Conservation (phyloP, 176 grass and related monocot species). For the Carex scoparia region DNA sequence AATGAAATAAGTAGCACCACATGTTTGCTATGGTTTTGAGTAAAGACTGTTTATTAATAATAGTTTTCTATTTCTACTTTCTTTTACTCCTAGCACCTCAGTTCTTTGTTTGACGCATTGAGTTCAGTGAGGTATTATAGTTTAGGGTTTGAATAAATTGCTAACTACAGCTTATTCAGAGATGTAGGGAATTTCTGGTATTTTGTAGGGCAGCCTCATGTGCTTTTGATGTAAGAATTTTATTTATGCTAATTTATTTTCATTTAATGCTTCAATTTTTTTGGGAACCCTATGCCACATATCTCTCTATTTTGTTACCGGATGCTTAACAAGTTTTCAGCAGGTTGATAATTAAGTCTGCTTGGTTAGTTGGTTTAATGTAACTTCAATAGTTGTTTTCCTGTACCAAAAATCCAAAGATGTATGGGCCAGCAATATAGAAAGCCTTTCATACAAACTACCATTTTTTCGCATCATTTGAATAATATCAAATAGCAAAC, state of each 20-base stretch:
- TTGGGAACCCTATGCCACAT: neutral
- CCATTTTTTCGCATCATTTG: no score
- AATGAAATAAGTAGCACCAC: constrained; percentile 17
- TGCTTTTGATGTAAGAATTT: neutral
- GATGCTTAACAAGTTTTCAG: neutral
- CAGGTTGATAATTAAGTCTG: no score
- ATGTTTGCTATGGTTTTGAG: neutral
- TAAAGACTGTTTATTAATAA: neutral
- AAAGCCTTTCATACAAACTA: no score
- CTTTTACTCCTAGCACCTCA: neutral
- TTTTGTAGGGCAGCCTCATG: neutral
- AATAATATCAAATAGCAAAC: no score
- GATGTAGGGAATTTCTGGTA: neutral
- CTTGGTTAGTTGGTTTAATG: no score
- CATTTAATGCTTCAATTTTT: neutral
- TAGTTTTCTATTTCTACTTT: neutral
- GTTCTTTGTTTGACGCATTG: neutral
- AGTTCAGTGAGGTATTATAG: neutral
- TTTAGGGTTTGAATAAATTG: neutral
- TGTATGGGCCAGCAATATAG: no score
- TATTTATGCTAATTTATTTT: neutral
- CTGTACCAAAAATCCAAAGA: no score
- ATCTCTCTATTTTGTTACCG: neutral
- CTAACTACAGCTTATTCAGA: neutral
- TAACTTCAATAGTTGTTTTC: no score